Evolutionary conservation across 176 grass and related monocot genomes (phyloP), one percentile per base, ranked within the genome.

Genomic region (Tillandsia leiboldiana): DNA sequence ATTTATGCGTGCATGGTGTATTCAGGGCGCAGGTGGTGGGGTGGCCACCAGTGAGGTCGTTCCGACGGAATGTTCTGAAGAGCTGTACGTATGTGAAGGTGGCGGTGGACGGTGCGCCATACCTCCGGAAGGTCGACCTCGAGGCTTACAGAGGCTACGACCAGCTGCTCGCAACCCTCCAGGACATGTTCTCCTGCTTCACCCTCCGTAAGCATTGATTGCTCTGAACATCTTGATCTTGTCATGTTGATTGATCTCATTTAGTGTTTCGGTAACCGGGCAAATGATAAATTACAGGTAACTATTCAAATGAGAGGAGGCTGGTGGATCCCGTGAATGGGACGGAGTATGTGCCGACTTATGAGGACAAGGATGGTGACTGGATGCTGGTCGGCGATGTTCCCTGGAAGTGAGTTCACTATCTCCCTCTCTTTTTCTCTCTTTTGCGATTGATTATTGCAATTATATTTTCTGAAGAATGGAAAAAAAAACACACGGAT

Each of bases 301-400:
- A 72, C n/a, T 66, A 72, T 62, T 58, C 49, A 48, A 73, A 69
- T 3, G 80, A 65, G 3, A 81, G 75, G 27, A 77, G 72, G 69
- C 79, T 88, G 52, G 80, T 96, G 28, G 92, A 96, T 80, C 70
- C 83, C n/a, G 75, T 78, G 67, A 88, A 77, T 8, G 91, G 83
- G 24, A 80, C 80, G 66, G 88, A 96, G 79, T 96, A 91, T 42
- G 83, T 91, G 61, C 85, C 88, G 14, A 91, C 92, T 66, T 96
- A 96, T 48, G 85, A 96, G 85, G 92, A 96, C 78, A 96, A 82
- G 68, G 92, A 96, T 50, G 92, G 92, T 17, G 92, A 96, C 77
- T 96, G 88, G 92, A 96, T 96, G 92, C 92, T 96, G 50, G 85
- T 91, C 29, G 92, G 92, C 12, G 92, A 96, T 72, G 92, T 91